A percentile compares a stretch with the other conserved stretches of the same genome.
These are phyloP conservation scores for Berkeleyomyces rouxiae DNA, from an alignment of 2,329 filamentous ascomycete species.

Conservation along the genomic window DNA sequence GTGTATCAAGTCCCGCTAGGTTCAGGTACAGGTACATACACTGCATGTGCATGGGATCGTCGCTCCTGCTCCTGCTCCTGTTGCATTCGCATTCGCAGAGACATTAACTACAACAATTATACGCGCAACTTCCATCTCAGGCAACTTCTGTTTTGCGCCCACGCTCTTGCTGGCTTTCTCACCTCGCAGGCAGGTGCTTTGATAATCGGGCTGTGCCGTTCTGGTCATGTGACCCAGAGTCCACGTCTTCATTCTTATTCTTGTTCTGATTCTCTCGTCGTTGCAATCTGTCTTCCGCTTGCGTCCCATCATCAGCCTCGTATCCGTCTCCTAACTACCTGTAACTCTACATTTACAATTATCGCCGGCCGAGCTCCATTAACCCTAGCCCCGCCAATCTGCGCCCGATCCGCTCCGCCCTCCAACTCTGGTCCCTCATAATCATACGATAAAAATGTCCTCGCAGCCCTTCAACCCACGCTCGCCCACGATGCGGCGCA, in stretches of 20 bases:
- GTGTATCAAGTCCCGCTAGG: no score
- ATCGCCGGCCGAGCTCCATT: no score
- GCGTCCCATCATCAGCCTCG: background rate
- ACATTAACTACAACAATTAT: background rate
- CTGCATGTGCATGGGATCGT: no score
- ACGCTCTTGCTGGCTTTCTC: background rate
- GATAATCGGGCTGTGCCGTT: background rate
- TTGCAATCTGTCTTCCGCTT: background rate
- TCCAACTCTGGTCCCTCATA: background rate
- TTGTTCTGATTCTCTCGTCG: background rate
- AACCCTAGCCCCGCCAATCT: no score
- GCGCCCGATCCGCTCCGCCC: no score
- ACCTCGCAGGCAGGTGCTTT: background rate
- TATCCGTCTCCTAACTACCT: background rate
- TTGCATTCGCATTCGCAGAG: background rate
- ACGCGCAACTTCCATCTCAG: background rate
- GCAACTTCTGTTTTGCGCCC: background rate
- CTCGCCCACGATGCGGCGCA: conserved; percentile 70
- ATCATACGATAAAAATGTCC: conserved; percentile 20
- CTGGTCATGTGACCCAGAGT: background rate
- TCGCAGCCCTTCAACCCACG: conserved; percentile 48
- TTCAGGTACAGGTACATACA: no score
- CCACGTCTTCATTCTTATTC: no score
- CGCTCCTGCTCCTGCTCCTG: background rate
- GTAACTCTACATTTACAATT: no score